Conservation (phyloP, 305 asterid genomes). For the Solanum chacoense region DNA sequence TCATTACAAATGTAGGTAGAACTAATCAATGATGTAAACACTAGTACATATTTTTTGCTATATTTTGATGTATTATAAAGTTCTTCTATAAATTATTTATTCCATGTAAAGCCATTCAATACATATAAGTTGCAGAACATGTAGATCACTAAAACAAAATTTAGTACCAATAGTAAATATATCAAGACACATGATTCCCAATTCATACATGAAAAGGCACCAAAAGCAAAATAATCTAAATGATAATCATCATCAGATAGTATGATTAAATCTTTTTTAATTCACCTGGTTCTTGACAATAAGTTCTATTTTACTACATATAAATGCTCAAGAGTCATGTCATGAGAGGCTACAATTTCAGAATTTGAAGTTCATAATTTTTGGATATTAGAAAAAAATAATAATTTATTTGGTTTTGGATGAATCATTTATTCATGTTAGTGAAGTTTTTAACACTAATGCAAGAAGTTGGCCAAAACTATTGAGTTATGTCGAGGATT, state of each 20-base stretch:
- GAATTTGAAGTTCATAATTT: background rate
- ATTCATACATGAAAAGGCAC: background rate
- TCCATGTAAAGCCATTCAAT: background rate
- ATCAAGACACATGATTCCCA: background rate
- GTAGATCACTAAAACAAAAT: background rate
- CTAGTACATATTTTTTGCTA: background rate
- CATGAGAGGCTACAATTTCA: fast-evolving
- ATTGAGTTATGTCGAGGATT: fast-evolving
- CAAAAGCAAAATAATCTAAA: background rate
- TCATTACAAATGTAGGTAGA: background rate
- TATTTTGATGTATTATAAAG: background rate
- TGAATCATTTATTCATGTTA: background rate
- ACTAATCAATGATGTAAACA: background rate
- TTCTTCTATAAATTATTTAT: background rate
- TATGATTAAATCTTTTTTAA: background rate
- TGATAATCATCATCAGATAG: background rate
- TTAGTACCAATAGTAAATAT: background rate
- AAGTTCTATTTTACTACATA: background rate
- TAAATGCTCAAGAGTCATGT: background rate
- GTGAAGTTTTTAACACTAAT: background rate
- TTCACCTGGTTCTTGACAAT: background rate
- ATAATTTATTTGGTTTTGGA: background rate
- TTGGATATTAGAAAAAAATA: fast-evolving
- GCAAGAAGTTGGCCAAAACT: background rate
- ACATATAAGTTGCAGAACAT: background rate